Evolutionary conservation across 129 eudicot species (phyloP).

Genomic region (Sambucus nigra): DNA sequence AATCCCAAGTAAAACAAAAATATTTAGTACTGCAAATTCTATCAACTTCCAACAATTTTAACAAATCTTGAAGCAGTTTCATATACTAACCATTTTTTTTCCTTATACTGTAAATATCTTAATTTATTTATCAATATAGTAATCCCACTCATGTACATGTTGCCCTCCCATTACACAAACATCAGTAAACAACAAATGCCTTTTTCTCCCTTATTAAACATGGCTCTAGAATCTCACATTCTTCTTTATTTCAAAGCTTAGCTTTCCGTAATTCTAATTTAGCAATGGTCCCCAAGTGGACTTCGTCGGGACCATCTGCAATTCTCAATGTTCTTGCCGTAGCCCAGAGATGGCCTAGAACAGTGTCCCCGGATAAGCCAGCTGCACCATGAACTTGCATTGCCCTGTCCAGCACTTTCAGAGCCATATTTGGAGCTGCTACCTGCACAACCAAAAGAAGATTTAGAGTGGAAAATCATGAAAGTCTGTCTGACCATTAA

Average conservation of each 20-base stretch:
- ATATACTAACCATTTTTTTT: too few relatives aligned
- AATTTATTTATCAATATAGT: not conserved
- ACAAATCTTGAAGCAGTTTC: not conserved
- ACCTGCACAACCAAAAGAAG: constrained; percentile 35
- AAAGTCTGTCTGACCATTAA: not conserved
- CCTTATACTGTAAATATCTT: too few relatives aligned
- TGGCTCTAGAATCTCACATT: not conserved
- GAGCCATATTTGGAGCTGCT: constrained; percentile 86
- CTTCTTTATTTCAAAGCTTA: constrained; percentile 37
- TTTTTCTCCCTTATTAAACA: not conserved
- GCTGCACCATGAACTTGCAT: constrained; percentile 99
- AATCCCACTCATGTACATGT: not conserved
- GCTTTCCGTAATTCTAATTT: constrained; percentile 72
- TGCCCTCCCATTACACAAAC: not conserved
- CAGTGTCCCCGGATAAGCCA: constrained; percentile 87
- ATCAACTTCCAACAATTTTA: not conserved
- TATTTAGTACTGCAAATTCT: too few relatives aligned
- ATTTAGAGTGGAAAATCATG: not conserved
- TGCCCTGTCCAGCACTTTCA: constrained; percentile 79
- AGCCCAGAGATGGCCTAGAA: constrained; percentile 77
- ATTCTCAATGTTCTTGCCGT: constrained; percentile 79
- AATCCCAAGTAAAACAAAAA: too few relatives aligned
- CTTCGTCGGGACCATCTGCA: constrained; percentile 99
- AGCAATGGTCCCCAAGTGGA: constrained; percentile 89
- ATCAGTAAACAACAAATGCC: not conserved